Evolutionary conservation across 345 rosid species (phyloP).

Genomic region (Eucalyptus pauciflora): DNA sequence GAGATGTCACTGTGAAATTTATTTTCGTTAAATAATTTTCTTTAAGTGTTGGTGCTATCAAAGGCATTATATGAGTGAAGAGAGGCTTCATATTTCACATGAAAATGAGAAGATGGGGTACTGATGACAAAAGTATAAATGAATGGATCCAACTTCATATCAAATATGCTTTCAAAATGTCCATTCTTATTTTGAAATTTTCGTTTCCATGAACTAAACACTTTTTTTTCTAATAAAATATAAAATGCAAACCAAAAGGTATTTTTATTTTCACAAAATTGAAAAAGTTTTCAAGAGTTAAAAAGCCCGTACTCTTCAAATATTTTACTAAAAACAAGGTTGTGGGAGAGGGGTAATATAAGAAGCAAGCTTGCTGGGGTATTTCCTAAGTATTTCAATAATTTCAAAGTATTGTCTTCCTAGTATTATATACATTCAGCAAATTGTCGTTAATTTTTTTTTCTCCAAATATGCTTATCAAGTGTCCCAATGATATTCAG

Average conservation of each 20-base stretch:
- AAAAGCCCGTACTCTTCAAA: too few species aligned
- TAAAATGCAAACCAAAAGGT: too few species aligned
- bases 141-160: neutral
- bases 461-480: neutral
- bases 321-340: neutral
- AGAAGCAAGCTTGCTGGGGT: neutral
- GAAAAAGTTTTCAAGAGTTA: fast-evolving
- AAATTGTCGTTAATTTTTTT: too few species aligned
- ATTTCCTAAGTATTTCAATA: neutral
- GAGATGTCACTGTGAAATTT: neutral
- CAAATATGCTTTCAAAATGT: neutral
- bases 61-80: neutral
- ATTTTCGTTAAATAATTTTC: neutral
- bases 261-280: too few species aligned
- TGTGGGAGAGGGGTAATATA: neutral
- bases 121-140: neutral
- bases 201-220: neutral
- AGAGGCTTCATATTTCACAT: neutral
- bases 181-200: neutral
- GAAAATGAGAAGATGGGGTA: neutral
- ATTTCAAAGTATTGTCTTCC: neutral
- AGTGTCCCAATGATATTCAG: neutral
- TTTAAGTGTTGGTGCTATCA: neutral
- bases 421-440: neutral
- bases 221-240: too few species aligned